phyloP scores from a whole-genome alignment of 768 basidiomycete species.

The Tulasnella calospora region DNA sequence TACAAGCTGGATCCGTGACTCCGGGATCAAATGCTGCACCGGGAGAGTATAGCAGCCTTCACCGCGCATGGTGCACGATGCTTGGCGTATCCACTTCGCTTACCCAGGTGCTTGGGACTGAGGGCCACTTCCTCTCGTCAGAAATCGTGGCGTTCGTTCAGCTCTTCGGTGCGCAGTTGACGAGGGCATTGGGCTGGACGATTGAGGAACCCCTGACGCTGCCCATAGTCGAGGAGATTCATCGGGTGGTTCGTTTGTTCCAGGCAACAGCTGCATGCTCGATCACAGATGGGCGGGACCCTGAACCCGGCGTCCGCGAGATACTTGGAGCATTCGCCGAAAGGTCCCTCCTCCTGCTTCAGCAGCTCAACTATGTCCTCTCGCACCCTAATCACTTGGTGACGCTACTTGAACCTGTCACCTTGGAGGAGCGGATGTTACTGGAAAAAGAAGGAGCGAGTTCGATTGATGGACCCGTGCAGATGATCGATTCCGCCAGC shows the following conservation, averaged over 20 bases:
- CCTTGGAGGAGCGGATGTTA: constrained; percentile 62
- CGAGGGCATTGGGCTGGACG: constrained; percentile 73
- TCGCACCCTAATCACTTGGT: constrained; percentile 87
- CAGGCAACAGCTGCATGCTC: constrained; percentile 60
- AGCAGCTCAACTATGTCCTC: constrained; percentile 84
- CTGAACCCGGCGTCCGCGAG: constrained; percentile 46
- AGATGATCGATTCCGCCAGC: constrained; percentile 57
- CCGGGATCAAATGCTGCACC: constrained; percentile 63
- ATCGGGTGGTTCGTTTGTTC: constrained; percentile 73
- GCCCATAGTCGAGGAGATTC: constrained; percentile 75
- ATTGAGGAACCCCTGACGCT: constrained; percentile 71
- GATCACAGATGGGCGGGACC: constrained; percentile 38
- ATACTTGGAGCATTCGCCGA: constrained; percentile 65
- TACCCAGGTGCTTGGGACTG: constrained; percentile 54
- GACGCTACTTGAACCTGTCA: constrained; percentile 72
- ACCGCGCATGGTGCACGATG: constrained; percentile 79
- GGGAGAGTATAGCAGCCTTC: constrained; percentile 71
- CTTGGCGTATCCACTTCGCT: constrained; percentile 72
- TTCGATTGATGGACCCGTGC: constrained; percentile 40
- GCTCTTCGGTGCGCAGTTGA: constrained; percentile 75
- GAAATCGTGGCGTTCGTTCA: constrained; percentile 85
- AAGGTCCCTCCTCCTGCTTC: constrained; percentile 67
- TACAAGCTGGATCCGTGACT: constrained; percentile 69
- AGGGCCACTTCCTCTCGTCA: constrained; percentile 68
- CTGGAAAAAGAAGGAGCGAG: constrained; percentile 56